Evolutionary conservation across 257 asterid species (phyloP).

Genomic region (Fraxinus quadrangulata): DNA sequence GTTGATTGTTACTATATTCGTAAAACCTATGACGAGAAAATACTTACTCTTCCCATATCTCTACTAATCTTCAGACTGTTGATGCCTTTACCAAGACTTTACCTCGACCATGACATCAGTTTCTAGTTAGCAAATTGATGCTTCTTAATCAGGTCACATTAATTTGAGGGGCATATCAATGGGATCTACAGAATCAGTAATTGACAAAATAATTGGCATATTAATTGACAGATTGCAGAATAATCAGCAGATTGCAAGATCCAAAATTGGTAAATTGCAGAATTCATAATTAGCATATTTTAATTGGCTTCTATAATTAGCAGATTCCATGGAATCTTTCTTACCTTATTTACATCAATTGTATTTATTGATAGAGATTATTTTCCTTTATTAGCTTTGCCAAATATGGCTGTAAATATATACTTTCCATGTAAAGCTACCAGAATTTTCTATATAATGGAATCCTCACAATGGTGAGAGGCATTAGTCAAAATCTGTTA

Average conservation of each 20-base stretch:
- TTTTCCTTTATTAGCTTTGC: too few relatives aligned
- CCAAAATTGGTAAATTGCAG: neutral
- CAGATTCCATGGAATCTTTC: neutral
- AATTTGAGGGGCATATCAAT: neutral
- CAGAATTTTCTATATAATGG: too few relatives aligned
- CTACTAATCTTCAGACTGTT: neutral
- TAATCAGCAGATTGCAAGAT: neutral
- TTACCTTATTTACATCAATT: neutral
- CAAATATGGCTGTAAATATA: too few relatives aligned
- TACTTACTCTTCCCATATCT: neutral
- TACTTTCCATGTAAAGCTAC: too few relatives aligned
- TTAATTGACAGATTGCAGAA: neutral
- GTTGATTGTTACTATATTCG: neutral
- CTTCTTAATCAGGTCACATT: neutral
- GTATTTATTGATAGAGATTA: neutral
- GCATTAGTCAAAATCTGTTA: too few relatives aligned
- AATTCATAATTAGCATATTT: neutral
- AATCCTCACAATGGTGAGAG: too few relatives aligned
- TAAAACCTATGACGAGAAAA: neutral
- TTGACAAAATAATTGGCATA: neutral
- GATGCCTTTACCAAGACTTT: neutral
- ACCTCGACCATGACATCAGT: neutral
- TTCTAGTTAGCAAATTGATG: neutral
- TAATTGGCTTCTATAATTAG: neutral
- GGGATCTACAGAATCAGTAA: neutral